phyloP scores from a whole-genome alignment of 805 yeast species.

The Metschnikowia dekortorum region DNA sequence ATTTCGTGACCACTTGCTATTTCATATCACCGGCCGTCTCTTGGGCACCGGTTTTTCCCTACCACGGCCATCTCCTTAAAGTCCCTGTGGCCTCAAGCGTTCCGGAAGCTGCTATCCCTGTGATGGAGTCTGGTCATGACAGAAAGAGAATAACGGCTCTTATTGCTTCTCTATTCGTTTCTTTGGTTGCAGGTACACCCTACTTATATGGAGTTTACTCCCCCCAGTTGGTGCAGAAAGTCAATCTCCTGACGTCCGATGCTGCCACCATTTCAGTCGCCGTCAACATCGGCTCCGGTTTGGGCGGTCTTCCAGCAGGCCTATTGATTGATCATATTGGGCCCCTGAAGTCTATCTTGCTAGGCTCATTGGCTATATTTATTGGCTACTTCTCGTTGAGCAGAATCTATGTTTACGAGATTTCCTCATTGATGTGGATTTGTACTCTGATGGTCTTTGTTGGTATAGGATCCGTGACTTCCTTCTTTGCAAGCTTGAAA shows the following conservation, averaged over 20 bases:
- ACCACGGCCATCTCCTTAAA: neutral
- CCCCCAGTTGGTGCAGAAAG: conserved; percentile 59
- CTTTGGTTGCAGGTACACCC: conserved; percentile 71
- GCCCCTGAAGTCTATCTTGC: conserved; percentile 46
- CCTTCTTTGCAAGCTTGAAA: conserved; percentile 54
- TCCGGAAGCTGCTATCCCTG: neutral
- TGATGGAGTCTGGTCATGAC: neutral
- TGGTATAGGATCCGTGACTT: conserved; percentile 66
- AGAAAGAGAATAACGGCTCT: conserved; percentile 18
- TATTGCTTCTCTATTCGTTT: conserved; percentile 40
- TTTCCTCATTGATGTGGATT: conserved; percentile 38
- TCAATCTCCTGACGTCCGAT: conserved; percentile 54
- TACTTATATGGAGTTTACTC: conserved; percentile 73
- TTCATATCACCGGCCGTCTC: too few species aligned
- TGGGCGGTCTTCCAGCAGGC: conserved; percentile 73
- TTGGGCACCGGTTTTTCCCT: too few species aligned
- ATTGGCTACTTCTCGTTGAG: conserved; percentile 51
- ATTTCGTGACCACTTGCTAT: too few species aligned
- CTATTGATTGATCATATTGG: conserved; percentile 59
- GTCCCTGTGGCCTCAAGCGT: neutral
- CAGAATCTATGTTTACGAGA: conserved; percentile 38
- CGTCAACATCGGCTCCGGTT: conserved; percentile 58
- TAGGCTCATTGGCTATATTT: conserved; percentile 55
- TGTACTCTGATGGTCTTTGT: conserved; percentile 47
- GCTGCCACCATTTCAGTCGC: conserved; percentile 60